phyloP scores from a whole-genome alignment of 768 basidiomycete species.

The Coprinopsis strossmayeri region DNA sequence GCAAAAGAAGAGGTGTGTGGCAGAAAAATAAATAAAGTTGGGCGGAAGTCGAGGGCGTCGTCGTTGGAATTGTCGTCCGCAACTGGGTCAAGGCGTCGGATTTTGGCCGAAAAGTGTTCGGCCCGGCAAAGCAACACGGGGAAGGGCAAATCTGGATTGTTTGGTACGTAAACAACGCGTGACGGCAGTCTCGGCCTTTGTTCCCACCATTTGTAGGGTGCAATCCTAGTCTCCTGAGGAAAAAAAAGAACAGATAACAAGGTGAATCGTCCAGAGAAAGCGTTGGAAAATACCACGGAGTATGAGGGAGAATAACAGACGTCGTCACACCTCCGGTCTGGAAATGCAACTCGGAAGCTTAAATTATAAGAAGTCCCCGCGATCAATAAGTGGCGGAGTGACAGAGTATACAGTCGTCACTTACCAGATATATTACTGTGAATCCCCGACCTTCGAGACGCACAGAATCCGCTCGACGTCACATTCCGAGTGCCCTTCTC shows the following conservation, averaged over 20 bases:
- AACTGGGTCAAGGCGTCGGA: conserved; percentile 50
- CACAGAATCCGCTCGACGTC: conserved; percentile 2
- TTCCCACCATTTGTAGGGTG: background rate
- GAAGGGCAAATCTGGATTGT: conserved; percentile 27
- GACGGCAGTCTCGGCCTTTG: conserved; percentile 4
- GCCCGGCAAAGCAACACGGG: conserved; percentile 41
- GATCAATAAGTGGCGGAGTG: conserved; percentile 4
- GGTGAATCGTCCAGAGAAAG: too few relatives aligned
- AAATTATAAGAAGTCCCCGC: background rate
- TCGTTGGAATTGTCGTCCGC: conserved; percentile 47
- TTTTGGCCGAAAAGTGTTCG: conserved; percentile 60
- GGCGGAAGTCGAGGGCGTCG: conserved; percentile 31
- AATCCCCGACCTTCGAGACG: background rate
- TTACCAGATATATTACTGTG: background rate
- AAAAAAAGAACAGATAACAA: too few relatives aligned
- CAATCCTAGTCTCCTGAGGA: background rate
- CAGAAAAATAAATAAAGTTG: conserved; percentile 31
- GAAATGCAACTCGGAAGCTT: background rate
- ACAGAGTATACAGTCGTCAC: conserved; percentile 3
- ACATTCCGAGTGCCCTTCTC: too few relatives aligned
- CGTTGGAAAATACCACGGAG: too few relatives aligned
- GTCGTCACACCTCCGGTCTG: background rate
- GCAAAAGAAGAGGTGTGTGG: conserved; percentile 23
- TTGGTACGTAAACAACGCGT: conserved; percentile 33
- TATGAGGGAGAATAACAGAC: background rate